Base-by-base conservation (phyloP, 2,329 filamentous ascomycete species). In the Ophiocordyceps unilateralis region DNA sequence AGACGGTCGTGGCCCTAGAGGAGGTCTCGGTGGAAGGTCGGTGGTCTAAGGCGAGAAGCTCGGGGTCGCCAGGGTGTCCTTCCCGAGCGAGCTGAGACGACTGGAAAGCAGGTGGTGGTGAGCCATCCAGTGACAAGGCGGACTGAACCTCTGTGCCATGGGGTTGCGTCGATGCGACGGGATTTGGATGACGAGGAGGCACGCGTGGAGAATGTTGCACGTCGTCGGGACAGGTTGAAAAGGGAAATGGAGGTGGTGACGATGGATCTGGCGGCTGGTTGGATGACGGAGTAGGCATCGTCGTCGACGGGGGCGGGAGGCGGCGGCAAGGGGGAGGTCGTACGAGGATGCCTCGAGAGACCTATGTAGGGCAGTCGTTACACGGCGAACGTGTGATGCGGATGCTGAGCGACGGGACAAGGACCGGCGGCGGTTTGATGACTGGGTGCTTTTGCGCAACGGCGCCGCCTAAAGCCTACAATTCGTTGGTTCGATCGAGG, bases 201-300 rank as follows among this genome's bases (percentile, higher is more conserved):
- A 50, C 48, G 46, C 47, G 56, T 45, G 42, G 49, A 41, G 42
- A 53, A 43, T 52, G 50, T 41, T 54, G 60, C 14, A 58, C 52
- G 22, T 67, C 62, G 45, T 68, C 65, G 45, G 65, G 65, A 45
- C 65, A 68, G 49, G 63, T 63, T 39, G 62, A 62, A 49, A 65
- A 63, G 44, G 52, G 54, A 44, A 60, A 56, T 5, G 59, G 56
- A 44, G 56, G 57, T 39, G 62, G 58, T 39, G 62, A 61, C 34
- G 58, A 52, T 26, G 58, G 57, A 47, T 60, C 56, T 39, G 61
- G 55, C 40, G 60, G 59, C 46, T 58, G 59, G 50, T 64, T 63
- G 43, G 62, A 60, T 15, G 66, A 67, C 45, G 66, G 66, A 21
- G 65, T 68, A 47, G 66, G 66, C 66, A 69, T 69, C 48, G 44